Evolutionary conservation across 208 protist species (phyloP), one percentile per base, ranked within the genome.

Genomic region (Trypanosoma cruzi): DNA sequence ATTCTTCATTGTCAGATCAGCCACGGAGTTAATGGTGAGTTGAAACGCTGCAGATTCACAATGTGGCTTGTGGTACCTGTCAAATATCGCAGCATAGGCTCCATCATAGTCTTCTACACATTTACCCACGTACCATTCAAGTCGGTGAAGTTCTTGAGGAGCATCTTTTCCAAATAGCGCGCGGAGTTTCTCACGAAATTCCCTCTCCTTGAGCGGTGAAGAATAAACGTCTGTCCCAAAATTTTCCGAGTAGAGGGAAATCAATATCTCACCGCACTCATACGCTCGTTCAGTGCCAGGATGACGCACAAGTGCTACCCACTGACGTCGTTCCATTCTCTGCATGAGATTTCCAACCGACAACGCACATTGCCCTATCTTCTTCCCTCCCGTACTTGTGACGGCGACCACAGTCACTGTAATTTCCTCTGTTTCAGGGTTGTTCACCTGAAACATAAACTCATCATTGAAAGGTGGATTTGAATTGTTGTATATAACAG

Each of bases 381-480:
- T 84, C 52, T 77, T 73, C n/a, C 61, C 60, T 48, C 53, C 62
- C 11, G 52, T 37, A 20, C 29, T 49, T 40, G 79, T 68, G 18
- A 73, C 55, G 24, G 83, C 71, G 42, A 92, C 77, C 7, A 95
- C 70, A 53, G 83, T 92, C 48, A 82, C 77, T 52, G 85, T 81
- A 42, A 95, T 71, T 61, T 85, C 85, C 42, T 95, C 90, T 0
- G 63, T 57, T 57, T 85, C 74, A n/a, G 83, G 81, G 24, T 84
- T 61, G 22, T 46, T 55, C 4, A 83, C 80, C 24, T 79, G 58
- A 68, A 95, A 92, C 28, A 90, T 40, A 71, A 95, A 95, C 68
- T 92, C 86, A 69, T 93, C 84, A 66, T 80, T 81, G 68, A 95
- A 95, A 63, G 80, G 57, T 5, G 82, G 84, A 69, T 92, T 79